A percentile compares a stretch with the other conserved stretches of the same genome.
These are phyloP conservation scores for Ophiocordyceps sinensis DNA, from an alignment of 2,329 filamentous ascomycete species.

Conservation along the genomic window DNA sequence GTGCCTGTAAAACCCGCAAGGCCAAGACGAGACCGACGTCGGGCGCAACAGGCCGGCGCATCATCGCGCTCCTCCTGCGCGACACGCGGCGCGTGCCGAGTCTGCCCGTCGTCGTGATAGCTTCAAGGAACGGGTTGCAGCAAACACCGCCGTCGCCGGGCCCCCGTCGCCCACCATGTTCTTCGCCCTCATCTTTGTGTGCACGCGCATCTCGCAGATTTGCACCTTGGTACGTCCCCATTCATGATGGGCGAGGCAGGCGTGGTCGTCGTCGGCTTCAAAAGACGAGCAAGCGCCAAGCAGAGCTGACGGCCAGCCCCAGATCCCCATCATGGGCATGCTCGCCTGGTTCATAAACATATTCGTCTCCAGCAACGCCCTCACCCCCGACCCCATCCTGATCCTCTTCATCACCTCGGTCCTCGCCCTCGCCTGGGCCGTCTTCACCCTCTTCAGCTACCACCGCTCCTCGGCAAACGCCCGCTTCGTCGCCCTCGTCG, in stretches of 20 bases:
- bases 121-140: background rate
- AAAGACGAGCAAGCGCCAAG: background rate
- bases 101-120: background rate
- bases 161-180: slow-evolving; percentile 39
- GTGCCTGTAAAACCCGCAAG: too few relatives aligned
- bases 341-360: slow-evolving; percentile 51
- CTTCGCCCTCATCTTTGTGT: slow-evolving; percentile 48
- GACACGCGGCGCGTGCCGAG: too few relatives aligned
- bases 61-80: too few relatives aligned
- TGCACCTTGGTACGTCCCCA: slow-evolving; percentile 40
- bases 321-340: slow-evolving; percentile 55
- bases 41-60: too few relatives aligned
- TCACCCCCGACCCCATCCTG: slow-evolving; percentile 49
- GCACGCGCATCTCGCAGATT: slow-evolving; percentile 48
- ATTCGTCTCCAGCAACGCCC: slow-evolving; percentile 38
- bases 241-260: background rate
- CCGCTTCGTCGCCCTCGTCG: slow-evolving; percentile 44
- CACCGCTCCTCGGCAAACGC: slow-evolving; percentile 46
- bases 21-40: too few relatives aligned
- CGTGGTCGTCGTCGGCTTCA: background rate
- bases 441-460: slow-evolving; percentile 53
- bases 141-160: too few relatives aligned
- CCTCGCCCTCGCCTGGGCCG: slow-evolving; percentile 46
- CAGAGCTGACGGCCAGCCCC: background rate
- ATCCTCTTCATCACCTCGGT: slow-evolving; percentile 54